Evolutionary conservation across 2,329 filamentous ascomycete species (phyloP), one percentile per base, ranked within the genome.

Genomic region (Gaeumannomyces tritici): DNA sequence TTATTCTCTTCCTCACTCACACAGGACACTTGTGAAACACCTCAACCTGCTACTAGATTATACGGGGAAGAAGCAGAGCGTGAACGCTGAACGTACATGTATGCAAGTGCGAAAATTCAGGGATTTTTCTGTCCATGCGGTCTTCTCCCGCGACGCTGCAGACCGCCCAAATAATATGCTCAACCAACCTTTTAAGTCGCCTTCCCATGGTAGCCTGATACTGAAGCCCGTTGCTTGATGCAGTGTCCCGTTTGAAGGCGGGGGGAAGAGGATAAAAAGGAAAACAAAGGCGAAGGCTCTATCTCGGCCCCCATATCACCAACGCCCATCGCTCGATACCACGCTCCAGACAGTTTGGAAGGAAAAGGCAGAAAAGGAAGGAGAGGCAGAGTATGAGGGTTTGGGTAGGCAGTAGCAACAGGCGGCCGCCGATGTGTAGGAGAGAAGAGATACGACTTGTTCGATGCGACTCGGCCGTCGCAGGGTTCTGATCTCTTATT

Each of bases 311-410:
- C 35, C 8, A 42, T 42, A 42, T 42, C 12, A 60, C 55, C 42
- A 67, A 69, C 66, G 65, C 68, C 66, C 62, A 61, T 56, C 64
- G 62, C 35, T 56, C 61, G 51, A 51, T 21, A 51, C 42, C 42
- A 51, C 9, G 42, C 42, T n/a, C 42, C 42, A 58, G 58, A 56
- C 64, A 55, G 61, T 63, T 47, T 61, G 62, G 62, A 57, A 15
- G 61, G 55, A 59, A 29, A 6, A 24, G n/a, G 55, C n/a, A 61
- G 51, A 60, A n/a, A 51, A n/a, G 7, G 9, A n/a, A 51, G 21
- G 6, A 51, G 24, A 51, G 35, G 15, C 6, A 42, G 35, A 18
- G 35, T 12, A 18, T 11, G 35, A 18, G 7, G 15, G 13, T 13
- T 42, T 18, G 35, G 35, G 12, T 35, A 18, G 18, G 35, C 15